Evolutionary conservation across 345 rosid genomes (phyloP).

Genomic region (Acer saccharum): DNA sequence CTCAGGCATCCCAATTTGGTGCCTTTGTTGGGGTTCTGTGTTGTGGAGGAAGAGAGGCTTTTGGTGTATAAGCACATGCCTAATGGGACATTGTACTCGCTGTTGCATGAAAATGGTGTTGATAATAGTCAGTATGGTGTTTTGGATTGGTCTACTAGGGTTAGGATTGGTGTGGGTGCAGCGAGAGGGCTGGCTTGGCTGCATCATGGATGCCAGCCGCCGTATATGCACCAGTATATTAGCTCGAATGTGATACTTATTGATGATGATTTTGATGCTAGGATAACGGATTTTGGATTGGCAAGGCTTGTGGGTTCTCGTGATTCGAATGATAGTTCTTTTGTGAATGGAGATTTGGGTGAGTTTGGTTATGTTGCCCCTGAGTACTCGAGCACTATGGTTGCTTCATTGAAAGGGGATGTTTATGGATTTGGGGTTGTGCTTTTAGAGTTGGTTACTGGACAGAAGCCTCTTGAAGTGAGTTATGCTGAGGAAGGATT

Average conservation of each 20-base stretch:
- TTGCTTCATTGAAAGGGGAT: slow-evolving; percentile 56
- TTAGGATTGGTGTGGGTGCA: slow-evolving; percentile 52
- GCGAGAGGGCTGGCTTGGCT: slow-evolving; percentile 70
- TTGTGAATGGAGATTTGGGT: slow-evolving; percentile 42
- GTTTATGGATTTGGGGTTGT: slow-evolving; percentile 62
- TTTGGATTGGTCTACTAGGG: slow-evolving; percentile 57
- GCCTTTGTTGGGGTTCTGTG: slow-evolving; percentile 61
- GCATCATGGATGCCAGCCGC: slow-evolving; percentile 54
- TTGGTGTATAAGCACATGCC: slow-evolving; percentile 53
- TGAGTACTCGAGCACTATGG: slow-evolving; percentile 51
- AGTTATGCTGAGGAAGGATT: slow-evolving; percentile 46
- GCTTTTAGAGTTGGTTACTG: slow-evolving; percentile 50
- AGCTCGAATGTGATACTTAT: slow-evolving; percentile 59
- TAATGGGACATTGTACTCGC: slow-evolving; percentile 51
- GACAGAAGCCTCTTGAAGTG: slow-evolving; percentile 45
- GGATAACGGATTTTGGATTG: slow-evolving; percentile 55
- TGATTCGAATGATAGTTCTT: slow-evolving; percentile 49
- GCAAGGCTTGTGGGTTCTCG: slow-evolving; percentile 42
- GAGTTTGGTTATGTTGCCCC: slow-evolving; percentile 54
- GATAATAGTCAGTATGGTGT: slow-evolving; percentile 20
- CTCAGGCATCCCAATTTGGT: slow-evolving; percentile 69
- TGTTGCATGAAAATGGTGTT: slow-evolving; percentile 31
- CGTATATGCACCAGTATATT: slow-evolving; percentile 43
- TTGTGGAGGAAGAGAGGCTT: slow-evolving; percentile 55
- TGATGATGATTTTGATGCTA: slow-evolving; percentile 59